Base-by-base conservation (phyloP, 441 rosid species). In the Bocquillonia castaneifolia region DNA sequence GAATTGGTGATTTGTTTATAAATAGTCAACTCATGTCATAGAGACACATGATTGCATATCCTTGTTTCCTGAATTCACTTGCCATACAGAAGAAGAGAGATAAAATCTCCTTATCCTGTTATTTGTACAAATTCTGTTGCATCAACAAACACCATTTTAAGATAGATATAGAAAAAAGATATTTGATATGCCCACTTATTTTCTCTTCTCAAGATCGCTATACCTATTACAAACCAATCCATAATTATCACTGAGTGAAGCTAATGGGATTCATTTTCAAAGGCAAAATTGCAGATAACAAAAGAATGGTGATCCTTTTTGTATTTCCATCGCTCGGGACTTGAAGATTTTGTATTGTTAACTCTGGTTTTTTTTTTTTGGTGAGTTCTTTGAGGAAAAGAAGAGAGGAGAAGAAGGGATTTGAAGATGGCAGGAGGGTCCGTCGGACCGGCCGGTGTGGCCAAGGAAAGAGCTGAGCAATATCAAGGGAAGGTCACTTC, bases 341-440 rank as follows among this genome's bases (percentile, higher is more conserved):
- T 55, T 55, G 0, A 56, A 14, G 25, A 53, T 36, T 28, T 55
- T n/a, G 37, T n/a, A 40, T 32, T 29, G 0, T 14, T 61, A 31
- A 22, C 44, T 59, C 15, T 58, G 15, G 15, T 1, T 42, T 9
- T 48, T 12, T 23, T 22, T 34, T 37, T 61, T 44, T 39, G 37
- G 37, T n/a, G 64, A 44, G 64, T 18, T 18, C 17, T 18, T 20
- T 34, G 26, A n/a, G 51, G 51, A 25, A n/a, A n/a, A 53, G 68
- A 52, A 45, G 28, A 50, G 20, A 37, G 59, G 62, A 64, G 64
- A 40, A 45, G 28, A 53, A 29, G 47, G 61, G 69, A 23, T 45
- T 37, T 57, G 68, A 74, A 72, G 48, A 92, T 92, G 96, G 92
- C 93, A 23, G 98, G 88, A 63, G 96, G 96, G 71, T 78, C 87